phyloP scores from a whole-genome alignment of 2,329 filamentous ascomycete genomes.

The Aspergillus viridinutans region DNA sequence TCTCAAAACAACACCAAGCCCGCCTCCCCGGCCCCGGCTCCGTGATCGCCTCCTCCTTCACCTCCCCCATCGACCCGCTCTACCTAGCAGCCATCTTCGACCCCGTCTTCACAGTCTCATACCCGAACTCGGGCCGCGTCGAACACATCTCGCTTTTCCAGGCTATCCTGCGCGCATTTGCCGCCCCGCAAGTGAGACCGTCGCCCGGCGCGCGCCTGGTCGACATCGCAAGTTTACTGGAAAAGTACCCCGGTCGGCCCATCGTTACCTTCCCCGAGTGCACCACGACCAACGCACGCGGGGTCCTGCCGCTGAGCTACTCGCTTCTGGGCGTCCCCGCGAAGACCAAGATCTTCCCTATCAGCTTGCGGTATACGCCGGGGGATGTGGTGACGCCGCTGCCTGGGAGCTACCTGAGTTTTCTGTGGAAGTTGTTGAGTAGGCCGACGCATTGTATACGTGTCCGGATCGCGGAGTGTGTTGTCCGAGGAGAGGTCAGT shows the following conservation, averaged over 20 bases:
- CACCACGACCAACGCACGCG: conserved; percentile 89
- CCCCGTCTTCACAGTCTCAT: conserved; percentile 85
- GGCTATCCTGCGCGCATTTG: conserved; percentile 70
- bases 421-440: conserved; percentile 82
- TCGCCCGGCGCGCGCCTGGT: conserved; percentile 50
- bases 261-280: conserved; percentile 91
- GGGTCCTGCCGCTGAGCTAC: conserved; percentile 77
- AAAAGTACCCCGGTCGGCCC: conserved; percentile 66
- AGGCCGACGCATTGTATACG: conserved; percentile 84
- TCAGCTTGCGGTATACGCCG: conserved; percentile 84
- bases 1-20: conserved; percentile 67
- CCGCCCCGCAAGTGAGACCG: conserved; percentile 50
- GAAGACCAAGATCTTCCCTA: conserved; percentile 75
- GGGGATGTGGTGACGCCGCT: conserved; percentile 87
- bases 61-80: conserved; percentile 85
- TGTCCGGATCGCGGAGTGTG: conserved; percentile 79
- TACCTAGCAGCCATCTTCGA: conserved; percentile 96
- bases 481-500: conserved; percentile 36
- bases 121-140: conserved; percentile 69
- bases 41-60: conserved; percentile 86
- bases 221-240: conserved; percentile 60
- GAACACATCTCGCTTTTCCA: conserved; percentile 70
- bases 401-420: conserved; percentile 65
- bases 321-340: conserved; percentile 65
- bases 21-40: conserved; percentile 74